These are phyloP conservation scores for Curvularia sp. DNA, from an alignment of 2,329 filamentous ascomycete species.

Conservation along the genomic window DNA sequence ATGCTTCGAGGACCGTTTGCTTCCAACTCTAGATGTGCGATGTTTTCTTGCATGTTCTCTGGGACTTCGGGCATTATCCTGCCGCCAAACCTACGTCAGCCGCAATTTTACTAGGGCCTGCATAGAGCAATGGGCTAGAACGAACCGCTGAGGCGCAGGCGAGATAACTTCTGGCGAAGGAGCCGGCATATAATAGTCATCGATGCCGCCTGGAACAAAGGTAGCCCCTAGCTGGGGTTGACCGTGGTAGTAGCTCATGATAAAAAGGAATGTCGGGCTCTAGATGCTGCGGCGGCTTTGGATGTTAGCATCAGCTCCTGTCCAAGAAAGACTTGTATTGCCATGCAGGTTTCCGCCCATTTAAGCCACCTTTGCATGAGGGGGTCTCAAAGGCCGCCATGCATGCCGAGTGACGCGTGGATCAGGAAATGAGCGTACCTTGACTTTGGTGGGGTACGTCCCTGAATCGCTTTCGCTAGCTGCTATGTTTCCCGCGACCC, in stretches of 20 bases:
- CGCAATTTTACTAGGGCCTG: conserved; percentile 29
- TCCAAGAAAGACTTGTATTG: conserved; percentile 26
- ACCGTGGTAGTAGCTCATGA: conserved; percentile 49
- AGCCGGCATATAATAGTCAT: conserved; percentile 70
- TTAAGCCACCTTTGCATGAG: conserved; percentile 22
- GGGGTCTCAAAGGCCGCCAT: conserved; percentile 29
- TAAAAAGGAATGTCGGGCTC: conserved; percentile 22
- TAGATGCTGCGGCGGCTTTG: conserved; percentile 20
- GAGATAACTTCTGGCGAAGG: conserved; percentile 68
- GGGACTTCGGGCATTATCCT: conserved; percentile 96
- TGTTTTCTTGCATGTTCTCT: conserved; percentile 93
- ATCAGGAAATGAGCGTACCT: conserved; percentile 32
- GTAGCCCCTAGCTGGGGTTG: conserved; percentile 60
- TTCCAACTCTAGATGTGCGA: conserved; percentile 88
- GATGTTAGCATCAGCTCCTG: conserved; percentile 38
- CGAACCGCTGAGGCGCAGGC: conserved; percentile 73
- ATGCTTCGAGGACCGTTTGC: conserved; percentile 59
- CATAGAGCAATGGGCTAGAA: conserved; percentile 30
- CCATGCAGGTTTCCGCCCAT: conserved; percentile 22
- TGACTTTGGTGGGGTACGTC: conserved; percentile 36
- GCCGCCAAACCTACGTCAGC: conserved; percentile 44
- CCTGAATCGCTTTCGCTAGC: conserved; percentile 28
- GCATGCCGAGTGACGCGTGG: conserved; percentile 33
- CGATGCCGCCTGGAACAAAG: conserved; percentile 70
- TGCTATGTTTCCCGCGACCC: conserved; percentile 24